phyloP scores from a whole-genome alignment of 495 filamentous ascomycete genomes.

The Daldinia concentrica region DNA sequence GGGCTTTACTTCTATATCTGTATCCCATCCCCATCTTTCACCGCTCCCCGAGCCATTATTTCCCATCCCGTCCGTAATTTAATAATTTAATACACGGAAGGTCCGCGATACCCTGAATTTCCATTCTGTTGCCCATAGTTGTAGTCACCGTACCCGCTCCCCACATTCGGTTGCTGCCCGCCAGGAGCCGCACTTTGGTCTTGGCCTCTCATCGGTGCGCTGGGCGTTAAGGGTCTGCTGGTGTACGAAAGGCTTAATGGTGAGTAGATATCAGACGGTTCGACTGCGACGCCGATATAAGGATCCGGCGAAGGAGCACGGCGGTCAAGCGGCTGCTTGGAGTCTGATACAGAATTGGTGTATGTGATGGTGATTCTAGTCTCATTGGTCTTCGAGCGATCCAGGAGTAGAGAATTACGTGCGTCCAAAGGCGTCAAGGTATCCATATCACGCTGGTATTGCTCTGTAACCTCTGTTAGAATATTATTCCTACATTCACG shows the following conservation, averaged over 20 bases:
- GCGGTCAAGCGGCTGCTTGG: constrained; percentile 26
- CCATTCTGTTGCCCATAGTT: constrained; percentile 7
- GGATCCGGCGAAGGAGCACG: constrained; percentile 39
- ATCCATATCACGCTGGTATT: constrained; percentile 82
- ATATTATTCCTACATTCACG: constrained; percentile 6
- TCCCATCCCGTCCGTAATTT: background rate
- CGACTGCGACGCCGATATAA: constrained; percentile 33
- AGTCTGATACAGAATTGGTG: constrained; percentile 44
- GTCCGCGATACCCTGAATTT: constrained; percentile 32
- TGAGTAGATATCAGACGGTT: constrained; percentile 21
- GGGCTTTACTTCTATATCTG: constrained; percentile 11
- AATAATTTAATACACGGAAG: constrained; percentile 18
- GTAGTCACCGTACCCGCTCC: constrained; percentile 29
- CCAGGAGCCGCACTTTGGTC: constrained; percentile 24
- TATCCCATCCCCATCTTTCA: background rate
- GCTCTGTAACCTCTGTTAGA: constrained; percentile 65
- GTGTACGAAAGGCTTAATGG: constrained; percentile 24
- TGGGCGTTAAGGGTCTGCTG: constrained; percentile 49
- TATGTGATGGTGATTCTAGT: constrained; percentile 43
- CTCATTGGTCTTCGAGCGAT: constrained; percentile 45
- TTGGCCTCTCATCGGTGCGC: constrained; percentile 19
- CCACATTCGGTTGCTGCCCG: background rate
- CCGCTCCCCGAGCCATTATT: constrained; percentile 15
- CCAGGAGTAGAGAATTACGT: constrained; percentile 83
- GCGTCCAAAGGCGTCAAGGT: constrained; percentile 89